Evolutionary conservation across 495 filamentous ascomycete genomes (phyloP).

Genomic region (Diplogelasinospora grovesii): DNA sequence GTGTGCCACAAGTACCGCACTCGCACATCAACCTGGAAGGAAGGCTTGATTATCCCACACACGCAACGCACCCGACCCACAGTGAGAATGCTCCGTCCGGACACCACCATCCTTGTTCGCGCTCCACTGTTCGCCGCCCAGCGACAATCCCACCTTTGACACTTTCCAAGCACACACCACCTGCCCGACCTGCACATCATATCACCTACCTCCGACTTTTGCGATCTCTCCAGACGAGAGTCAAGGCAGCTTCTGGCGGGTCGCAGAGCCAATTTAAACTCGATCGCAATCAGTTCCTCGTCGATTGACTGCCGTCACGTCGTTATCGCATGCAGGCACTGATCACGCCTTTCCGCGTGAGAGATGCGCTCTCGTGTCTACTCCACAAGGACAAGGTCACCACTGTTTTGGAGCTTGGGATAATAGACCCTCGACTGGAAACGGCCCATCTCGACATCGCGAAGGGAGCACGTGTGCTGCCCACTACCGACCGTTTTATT

Average conservation of each 20-base stretch:
- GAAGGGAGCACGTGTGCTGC: not conserved
- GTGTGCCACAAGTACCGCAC: too few species aligned
- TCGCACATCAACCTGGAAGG: not conserved
- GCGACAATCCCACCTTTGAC: slow-evolving; percentile 22
- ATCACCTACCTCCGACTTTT: slow-evolving; percentile 4
- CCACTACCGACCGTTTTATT: not conserved
- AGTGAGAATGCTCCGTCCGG: slow-evolving; percentile 5
- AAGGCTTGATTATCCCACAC: not conserved
- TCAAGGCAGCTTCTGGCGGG: not conserved
- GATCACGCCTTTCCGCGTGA: slow-evolving; percentile 12
- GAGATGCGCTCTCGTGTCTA: slow-evolving; percentile 29
- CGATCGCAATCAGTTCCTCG: not conserved
- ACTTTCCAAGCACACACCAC: slow-evolving; percentile 13
- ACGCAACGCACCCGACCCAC: slow-evolving; percentile 5
- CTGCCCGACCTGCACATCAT: slow-evolving; percentile 5
- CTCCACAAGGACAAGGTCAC: slow-evolving; percentile 20
- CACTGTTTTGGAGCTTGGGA: slow-evolving; percentile 25
- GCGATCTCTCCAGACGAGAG: slow-evolving; percentile 1
- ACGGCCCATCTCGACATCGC: slow-evolving; percentile 10
- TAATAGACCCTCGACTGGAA: slow-evolving; percentile 12
- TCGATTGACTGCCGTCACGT: not conserved
- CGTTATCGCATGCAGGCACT: slow-evolving; percentile 13
- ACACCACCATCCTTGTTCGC: slow-evolving; percentile 13
- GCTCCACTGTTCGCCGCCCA: slow-evolving; percentile 23
- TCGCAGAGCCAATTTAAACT: not conserved